Conservation (phyloP, 176 grass and related monocot species). For the Juncus inflexus region DNA sequence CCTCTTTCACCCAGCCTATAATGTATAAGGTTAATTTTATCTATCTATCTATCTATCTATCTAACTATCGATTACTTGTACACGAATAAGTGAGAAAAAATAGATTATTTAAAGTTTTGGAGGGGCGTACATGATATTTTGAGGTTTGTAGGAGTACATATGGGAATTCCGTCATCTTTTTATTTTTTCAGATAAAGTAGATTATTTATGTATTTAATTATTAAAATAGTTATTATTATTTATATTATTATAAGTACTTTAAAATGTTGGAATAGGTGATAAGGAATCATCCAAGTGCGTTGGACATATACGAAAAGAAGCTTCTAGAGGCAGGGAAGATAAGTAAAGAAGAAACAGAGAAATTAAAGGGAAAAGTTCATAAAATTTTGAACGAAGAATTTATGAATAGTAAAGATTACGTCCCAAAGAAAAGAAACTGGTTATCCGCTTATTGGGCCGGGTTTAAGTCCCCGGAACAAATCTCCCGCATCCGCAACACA, state of each 20-base stretch:
- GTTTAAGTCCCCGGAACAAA: conserved; percentile 93
- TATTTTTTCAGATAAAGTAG: too few species aligned
- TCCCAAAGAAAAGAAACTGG: conserved; percentile 86
- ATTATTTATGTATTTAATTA: too few species aligned
- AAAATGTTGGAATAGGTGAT: conserved; percentile 49
- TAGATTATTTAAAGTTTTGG: not conserved
- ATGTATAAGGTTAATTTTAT: conserved; percentile 75
- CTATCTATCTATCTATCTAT: not conserved
- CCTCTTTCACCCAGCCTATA: conserved; percentile 91
- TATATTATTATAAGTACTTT: not conserved
- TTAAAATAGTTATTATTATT: too few species aligned
- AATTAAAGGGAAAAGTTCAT: conserved; percentile 65
- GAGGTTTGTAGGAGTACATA: too few species aligned
- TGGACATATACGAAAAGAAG: conserved; percentile 64
- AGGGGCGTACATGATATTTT: not conserved
- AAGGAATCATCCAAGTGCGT: conserved; percentile 68
- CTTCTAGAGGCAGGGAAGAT: conserved; percentile 59
- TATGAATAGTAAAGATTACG: conserved; percentile 72
- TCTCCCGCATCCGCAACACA: conserved; percentile 82
- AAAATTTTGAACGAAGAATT: conserved; percentile 87
- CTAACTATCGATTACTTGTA: not conserved
- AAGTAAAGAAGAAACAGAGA: conserved; percentile 54
- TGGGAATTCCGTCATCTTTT: too few species aligned
- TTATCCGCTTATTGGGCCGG: conserved; percentile 92
- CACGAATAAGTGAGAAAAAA: too few species aligned